Base-by-base conservation (phyloP, 352 stramenopile species). In the Globisporangium paddicum region DNA sequence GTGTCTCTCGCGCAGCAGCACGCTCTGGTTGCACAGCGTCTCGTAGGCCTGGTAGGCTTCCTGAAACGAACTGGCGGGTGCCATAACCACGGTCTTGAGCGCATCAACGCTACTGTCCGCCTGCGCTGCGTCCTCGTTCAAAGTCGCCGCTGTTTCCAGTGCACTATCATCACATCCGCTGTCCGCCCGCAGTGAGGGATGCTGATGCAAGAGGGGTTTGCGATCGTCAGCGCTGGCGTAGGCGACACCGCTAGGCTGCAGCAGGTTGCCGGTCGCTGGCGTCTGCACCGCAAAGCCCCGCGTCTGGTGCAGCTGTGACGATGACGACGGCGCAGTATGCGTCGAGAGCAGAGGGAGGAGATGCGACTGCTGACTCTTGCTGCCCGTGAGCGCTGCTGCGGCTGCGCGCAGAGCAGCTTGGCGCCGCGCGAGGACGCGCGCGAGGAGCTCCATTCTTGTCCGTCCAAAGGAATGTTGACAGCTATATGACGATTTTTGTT, bases 1-100 rank as follows among this genome's bases (percentile, higher is more conserved):
- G 37, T 75, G 47, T 58, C 62, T 59, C 57, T 83, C 72, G 0
- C 55, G 30, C n/a, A 86, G 55, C 42, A 50, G 67, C 7, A 64
- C 2, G 5, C 50, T 37, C 14, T 63, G 65, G 0, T 37, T 45
- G 9, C 58, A 58, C 6, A 74, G 63, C 37, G 63, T 55, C 34
- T 54, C 23, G 30, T 52, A 41, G 13, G 57, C 49, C 9, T 9
- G 9, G 38, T 57, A 16, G 1, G 57, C 57, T 1, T 51, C 19
- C 18, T 41, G 26, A 11, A 63, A 63, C 11, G 57, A 45, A 10
- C 21, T 52, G 9, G 18, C 7, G 1, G 47, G 30, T 2, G 26
- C 47, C 47, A 57, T 57, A 10, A 63, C 19, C 3, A 38, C 21
- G 26, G 5, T 35, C 57, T 63, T 63, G 40, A 63, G 57, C 37